Evolutionary conservation across 306 rosid genomes (phyloP), one percentile per base, ranked within the genome.

Genomic region (Pachyrhizus erosus): DNA sequence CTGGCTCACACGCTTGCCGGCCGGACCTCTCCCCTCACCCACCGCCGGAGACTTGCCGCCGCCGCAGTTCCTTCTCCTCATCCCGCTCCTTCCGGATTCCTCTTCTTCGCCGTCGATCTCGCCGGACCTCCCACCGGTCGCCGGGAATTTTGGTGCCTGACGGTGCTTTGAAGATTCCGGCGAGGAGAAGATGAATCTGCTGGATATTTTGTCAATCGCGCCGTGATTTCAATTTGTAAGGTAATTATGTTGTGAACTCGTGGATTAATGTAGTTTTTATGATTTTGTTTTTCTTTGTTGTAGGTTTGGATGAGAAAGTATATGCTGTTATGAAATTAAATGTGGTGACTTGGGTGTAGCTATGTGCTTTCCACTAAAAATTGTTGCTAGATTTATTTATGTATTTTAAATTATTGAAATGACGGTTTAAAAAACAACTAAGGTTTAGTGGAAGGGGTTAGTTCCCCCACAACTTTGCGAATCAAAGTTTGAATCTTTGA

Each of bases 1-100:
- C 89, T 89, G 90, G 85, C 96, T 83, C 94, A 91, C 91, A 81
- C 89, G 89, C 89, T 81, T 78, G 67, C 77, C 85, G 84, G 83
- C 78, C 91, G 83, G 79, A 83, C 78, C 75, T 82, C 76, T 26
- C 86, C 79, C 51, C 33, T 76, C 34, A 31, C 62, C 13, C 4
- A 54, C 72, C 72, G 86, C 90, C 88, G 83, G 76, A 18, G 42
- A 26, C 72, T 78, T 54, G 7, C 80, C 83, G 84, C 11, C 20
- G 21, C 57, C 14, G 14, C 20, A 65, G 7, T 58, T 0, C 9
- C 68, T 11, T 72, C 33, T 42, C 27, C 72, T 13, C 64, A 26
- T 39, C 27, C 45, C 12, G 9, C 14, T 70, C 33, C 52, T 26
- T 0, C 34, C 37, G 66, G 75, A 51, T 48, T 49, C 84, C 67